phyloP scores from a whole-genome alignment of 2,329 filamentous ascomycete genomes.

The Aspergillus melleus region DNA sequence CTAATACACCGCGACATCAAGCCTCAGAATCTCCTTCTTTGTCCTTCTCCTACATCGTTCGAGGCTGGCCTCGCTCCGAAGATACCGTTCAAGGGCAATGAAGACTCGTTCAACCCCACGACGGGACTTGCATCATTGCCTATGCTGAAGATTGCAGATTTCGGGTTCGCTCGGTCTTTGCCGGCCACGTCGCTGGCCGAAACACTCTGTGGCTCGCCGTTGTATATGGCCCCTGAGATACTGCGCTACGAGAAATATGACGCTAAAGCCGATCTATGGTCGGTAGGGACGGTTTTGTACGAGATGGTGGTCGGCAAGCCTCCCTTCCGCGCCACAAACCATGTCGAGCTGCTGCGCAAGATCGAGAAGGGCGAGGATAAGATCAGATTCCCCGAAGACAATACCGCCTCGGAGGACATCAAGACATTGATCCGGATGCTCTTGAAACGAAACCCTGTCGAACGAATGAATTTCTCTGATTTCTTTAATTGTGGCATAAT shows the following conservation, averaged over 20 bases:
- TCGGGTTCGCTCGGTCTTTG: constrained; percentile 93
- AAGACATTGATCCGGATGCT: constrained; percentile 78
- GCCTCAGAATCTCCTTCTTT: constrained; percentile 89
- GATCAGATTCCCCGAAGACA: constrained; percentile 78
- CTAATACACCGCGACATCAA: constrained; percentile 97
- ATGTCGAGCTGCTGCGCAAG: constrained; percentile 87
- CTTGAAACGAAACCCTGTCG: constrained; percentile 80
- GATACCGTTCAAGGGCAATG: constrained; percentile 74
- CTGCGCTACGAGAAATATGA: constrained; percentile 96
- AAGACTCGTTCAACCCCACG: constrained; percentile 76
- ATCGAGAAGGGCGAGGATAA: constrained; percentile 87
- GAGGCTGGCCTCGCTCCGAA: constrained; percentile 60
- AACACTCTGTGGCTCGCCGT: constrained; percentile 90
- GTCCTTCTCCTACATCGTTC: constrained; percentile 75
- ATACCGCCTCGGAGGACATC: constrained; percentile 70
- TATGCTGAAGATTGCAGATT: constrained; percentile 97
- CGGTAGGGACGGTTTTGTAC: constrained; percentile 89
- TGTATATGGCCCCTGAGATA: constrained; percentile 99
- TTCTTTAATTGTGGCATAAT: constrained; percentile 80
- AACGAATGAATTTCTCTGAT: constrained; percentile 80
- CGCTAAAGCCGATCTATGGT: constrained; percentile 96
- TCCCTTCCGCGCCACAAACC: constrained; percentile 88
- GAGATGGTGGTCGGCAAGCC: constrained; percentile 92
- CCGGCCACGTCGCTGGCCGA: constrained; percentile 90
- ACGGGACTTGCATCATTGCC: constrained; percentile 81